Evolutionary conservation across 768 basidiomycete genomes (phyloP).

Genomic region (Amylocystis lapponica): DNA sequence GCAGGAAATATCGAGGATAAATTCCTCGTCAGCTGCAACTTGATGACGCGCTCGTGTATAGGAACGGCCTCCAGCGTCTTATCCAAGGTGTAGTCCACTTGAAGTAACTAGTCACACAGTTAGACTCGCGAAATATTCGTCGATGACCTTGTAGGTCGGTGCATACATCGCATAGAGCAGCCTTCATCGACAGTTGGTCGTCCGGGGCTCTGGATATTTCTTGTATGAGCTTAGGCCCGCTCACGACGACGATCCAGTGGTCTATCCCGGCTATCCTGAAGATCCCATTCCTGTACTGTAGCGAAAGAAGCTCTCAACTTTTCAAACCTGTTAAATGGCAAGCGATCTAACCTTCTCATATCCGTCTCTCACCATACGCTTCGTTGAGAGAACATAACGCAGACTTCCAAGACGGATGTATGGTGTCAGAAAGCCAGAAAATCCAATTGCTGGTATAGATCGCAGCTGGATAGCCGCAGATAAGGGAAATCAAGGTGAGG

Average conservation of each 20-base stretch:
- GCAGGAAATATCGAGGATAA: conserved; percentile 32
- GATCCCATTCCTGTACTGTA: conserved; percentile 20
- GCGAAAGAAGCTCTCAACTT: too few relatives aligned
- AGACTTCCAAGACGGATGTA: too few relatives aligned
- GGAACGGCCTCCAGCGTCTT: conserved; percentile 20
- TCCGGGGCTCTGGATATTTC: conserved; percentile 36
- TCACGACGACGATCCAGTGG: conserved; percentile 39
- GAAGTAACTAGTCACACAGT: conserved; percentile 25
- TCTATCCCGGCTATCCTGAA: conserved; percentile 26
- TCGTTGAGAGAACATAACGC: too few relatives aligned
- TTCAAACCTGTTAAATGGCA: too few relatives aligned
- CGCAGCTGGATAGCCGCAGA: too few relatives aligned
- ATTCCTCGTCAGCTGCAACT: conserved; percentile 29
- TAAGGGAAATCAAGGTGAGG: too few relatives aligned
- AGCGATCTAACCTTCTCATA: too few relatives aligned
- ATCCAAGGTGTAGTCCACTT: conserved; percentile 35
- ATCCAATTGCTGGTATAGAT: too few relatives aligned
- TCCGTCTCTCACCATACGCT: too few relatives aligned
- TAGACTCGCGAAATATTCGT: neutral
- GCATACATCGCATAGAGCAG: conserved; percentile 14
- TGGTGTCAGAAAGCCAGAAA: too few relatives aligned
- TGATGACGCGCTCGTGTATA: conserved; percentile 28
- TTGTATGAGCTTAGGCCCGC: conserved; percentile 26
- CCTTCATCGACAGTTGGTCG: conserved; percentile 29
- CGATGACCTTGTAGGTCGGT: neutral